These are phyloP conservation scores for sweet orange (Citrus sinensis) DNA, from an alignment of 345 rosid genomes.

Conservation along the genomic window DNA sequence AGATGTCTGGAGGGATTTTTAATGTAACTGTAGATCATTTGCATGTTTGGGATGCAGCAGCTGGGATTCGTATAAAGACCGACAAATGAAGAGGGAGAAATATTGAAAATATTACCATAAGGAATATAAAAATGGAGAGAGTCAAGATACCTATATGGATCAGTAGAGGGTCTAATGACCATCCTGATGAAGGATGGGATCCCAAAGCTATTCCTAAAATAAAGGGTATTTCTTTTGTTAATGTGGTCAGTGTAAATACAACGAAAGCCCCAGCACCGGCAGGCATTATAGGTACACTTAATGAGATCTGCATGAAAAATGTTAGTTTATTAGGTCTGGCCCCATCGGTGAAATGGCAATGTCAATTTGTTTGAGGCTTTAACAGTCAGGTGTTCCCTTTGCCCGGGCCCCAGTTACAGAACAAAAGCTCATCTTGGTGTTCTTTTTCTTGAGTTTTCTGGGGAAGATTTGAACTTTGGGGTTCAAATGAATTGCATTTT, in stretches of 20 bases:
- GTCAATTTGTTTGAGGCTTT: constrained; percentile 75
- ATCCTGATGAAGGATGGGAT: constrained; percentile 87
- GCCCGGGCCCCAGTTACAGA: constrained; percentile 68
- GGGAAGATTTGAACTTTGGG: neutral
- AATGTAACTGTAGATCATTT: constrained; percentile 65
- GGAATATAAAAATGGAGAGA: constrained; percentile 59
- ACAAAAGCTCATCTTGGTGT: constrained; percentile 42
- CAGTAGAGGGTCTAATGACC: constrained; percentile 86
- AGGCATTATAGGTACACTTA: constrained; percentile 63
- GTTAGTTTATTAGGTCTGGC: constrained; percentile 54
- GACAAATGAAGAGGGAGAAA: constrained; percentile 93
- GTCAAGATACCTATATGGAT: constrained; percentile 21
- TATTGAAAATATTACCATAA: constrained; percentile 60
- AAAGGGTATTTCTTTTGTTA: constrained; percentile 57
- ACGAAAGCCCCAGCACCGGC: constrained; percentile 68
- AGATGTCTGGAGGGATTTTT: constrained; percentile 92
- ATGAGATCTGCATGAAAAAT: constrained; percentile 72
- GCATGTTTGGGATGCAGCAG: constrained; percentile 86
- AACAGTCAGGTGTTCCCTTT: constrained; percentile 49
- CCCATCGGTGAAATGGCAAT: constrained; percentile 57
- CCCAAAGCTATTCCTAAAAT: constrained; percentile 69
- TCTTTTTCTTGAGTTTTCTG: constrained; percentile 14
- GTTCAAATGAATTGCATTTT: neutral
- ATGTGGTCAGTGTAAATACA: constrained; percentile 65
- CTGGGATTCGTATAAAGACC: constrained; percentile 80